Evolutionary conservation across 2,329 filamentous ascomycete genomes (phyloP), one percentile per base, ranked within the genome.

Genomic region (Fusarium sp.): DNA sequence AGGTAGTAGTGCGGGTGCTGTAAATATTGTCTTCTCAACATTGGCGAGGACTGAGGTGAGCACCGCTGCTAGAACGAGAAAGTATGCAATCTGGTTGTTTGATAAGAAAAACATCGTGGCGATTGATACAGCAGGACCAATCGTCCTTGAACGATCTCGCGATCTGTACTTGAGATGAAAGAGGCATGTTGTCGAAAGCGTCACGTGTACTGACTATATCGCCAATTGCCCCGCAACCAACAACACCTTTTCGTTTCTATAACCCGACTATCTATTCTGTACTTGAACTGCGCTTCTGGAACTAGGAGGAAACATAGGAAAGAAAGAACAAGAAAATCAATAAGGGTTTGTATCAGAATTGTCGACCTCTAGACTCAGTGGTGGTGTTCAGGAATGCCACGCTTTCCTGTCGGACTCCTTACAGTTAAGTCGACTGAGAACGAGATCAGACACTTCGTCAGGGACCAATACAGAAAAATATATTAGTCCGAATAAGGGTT

Each of bases 11-110:
- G 81, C 76, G 12, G 94, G 94, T 23, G 88, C 93, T 36, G 91
- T 83, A 82, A 99, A 98, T 75, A 98, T 93, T 72, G 88, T 85
- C 81, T 99, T 99, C 78, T 98, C 96, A 57, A 92, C 91, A 78
- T 99, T 98, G 77, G 91, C 93, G 23, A 69, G 34, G 34, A 57
- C 72, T 13, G 65, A 54, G 31, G 47, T 15, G 18, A 67, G 23
- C 13, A 56, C 33, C 13, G 56, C 33, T 44, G 71, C n/a, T 37
- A 77, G 36, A 13, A 62, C 40, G 4, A 69, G 8, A 7, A 71
- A 47, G 18, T 59, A 52, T 18, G 59, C 11, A 2, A 47, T 4
- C 10, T 6, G 41, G 20, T 20, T n/a, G 2, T 13, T 41, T 12
- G 16, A 4, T 5, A 20, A 12, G 13, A 11, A n/a, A 23, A 52